Evolutionary conservation across 1,284 basidiomycete genomes (phyloP).

Genomic region (Trametes hirsuta): DNA sequence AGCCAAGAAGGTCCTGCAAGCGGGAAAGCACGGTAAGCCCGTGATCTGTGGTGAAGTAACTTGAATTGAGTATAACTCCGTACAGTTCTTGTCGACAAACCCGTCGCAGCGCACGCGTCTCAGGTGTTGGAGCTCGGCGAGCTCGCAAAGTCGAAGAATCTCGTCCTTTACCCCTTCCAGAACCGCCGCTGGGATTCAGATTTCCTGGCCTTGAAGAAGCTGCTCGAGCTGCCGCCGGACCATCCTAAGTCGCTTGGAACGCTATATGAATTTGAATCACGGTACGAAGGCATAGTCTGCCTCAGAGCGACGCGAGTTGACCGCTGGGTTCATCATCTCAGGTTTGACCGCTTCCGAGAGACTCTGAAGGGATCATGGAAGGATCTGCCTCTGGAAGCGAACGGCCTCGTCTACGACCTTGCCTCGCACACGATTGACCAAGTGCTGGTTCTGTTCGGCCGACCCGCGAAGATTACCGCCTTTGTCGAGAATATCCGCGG

Average conservation of each 20-base stretch:
- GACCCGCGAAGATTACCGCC: conserved; percentile 70
- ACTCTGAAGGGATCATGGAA: conserved; percentile 75
- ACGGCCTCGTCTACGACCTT: conserved; percentile 65
- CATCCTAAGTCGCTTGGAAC: conserved; percentile 61
- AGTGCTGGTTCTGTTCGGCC: conserved; percentile 75
- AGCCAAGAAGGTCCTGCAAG: conserved; percentile 64
- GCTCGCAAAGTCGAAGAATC: conserved; percentile 66
- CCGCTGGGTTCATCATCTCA: conserved; percentile 29
- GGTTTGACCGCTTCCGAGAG: conserved; percentile 79
- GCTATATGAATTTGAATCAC: conserved; percentile 76
- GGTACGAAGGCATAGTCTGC: conserved; percentile 47
- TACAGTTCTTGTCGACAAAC: conserved; percentile 82
- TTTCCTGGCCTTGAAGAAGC: conserved; percentile 72
- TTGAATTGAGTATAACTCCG: not conserved
- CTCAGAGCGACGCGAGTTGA: not conserved
- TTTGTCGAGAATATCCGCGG: conserved; percentile 71
- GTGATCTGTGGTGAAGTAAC: not conserved
- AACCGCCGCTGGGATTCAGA: conserved; percentile 87
- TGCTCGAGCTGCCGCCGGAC: conserved; percentile 58
- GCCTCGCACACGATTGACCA: conserved; percentile 81
- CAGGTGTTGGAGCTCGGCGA: conserved; percentile 71
- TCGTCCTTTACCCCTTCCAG: conserved; percentile 79
- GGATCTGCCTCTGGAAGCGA: conserved; percentile 55
- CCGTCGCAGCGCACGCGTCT: conserved; percentile 67
- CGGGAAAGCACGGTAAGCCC: conserved; percentile 76